Conservation (phyloP, 768 basidiomycete genomes). For the Hebeloma cylindrosporum region DNA sequence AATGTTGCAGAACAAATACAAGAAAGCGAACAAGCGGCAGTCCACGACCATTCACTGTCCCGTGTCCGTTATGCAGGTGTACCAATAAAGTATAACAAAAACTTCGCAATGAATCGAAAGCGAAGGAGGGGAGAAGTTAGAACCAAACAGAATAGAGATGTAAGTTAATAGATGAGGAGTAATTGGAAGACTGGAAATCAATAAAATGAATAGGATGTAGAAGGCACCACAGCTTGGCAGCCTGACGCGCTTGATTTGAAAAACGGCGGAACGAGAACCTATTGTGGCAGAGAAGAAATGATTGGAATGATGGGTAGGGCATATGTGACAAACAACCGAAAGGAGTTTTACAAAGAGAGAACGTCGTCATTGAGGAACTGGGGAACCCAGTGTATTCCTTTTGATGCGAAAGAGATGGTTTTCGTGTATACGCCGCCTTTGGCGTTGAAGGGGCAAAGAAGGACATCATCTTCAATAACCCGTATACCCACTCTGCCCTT, state of each 20-base stretch:
- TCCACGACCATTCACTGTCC: constrained; percentile 55
- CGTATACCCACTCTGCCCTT: constrained; percentile 17
- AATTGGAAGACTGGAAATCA: no score
- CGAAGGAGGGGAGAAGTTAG: constrained; percentile 4
- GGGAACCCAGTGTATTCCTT: no score
- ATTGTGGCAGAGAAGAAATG: no score
- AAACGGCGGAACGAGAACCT: no score
- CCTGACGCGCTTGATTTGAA: no score
- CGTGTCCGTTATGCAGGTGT: constrained; percentile 38
- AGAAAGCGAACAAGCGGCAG: constrained; percentile 36
- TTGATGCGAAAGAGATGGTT: no score
- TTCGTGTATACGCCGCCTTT: no score
- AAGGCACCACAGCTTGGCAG: constrained; percentile 3
- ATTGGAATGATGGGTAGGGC: no score
- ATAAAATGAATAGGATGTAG: constrained; percentile 21
- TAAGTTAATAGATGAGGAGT: constrained; percentile 9
- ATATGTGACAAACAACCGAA: no score
- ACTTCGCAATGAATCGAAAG: constrained; percentile 4
- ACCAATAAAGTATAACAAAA: constrained; percentile 3
- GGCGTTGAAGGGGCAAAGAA: no score
- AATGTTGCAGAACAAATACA: constrained; percentile 42
- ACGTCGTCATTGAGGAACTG: no score
- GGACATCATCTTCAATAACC: constrained; percentile 18
- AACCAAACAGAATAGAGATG: constrained; percentile 9
- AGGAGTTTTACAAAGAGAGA: no score